Base-by-base conservation (phyloP, 306 rosid species). In the Corylus avellana region DNA sequence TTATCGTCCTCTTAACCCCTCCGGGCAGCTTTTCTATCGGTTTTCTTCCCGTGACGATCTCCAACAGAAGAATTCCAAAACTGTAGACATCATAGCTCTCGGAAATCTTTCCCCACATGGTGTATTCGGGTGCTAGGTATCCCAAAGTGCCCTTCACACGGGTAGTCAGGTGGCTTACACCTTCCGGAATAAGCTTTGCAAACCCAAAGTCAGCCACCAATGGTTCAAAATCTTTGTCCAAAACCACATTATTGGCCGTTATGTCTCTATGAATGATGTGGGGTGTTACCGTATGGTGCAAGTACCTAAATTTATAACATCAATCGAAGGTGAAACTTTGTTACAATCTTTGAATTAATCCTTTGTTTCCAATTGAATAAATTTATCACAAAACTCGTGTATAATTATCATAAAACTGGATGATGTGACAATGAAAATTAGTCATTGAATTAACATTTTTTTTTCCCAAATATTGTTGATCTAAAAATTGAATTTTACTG, bases 101-200 rank as follows among this genome's bases (percentile, higher is more conserved):
- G 0, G 98, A 94, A 12, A 94, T 93, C 50, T 94, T 94, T 0
- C 97, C 98, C 98, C 97, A 94, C 98, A 94, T 94, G 1, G 97
- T 97, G 58, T 94, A 94, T 78, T 94, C 97, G 0, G 96, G 98
- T 7, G 98, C 98, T 17, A 94, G 75, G 86, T 94, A 94, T 8
- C 98, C 98, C 42, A 92, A 74, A 0, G 98, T 94, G 9, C 98
- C 98, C 87, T 92, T 94, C 8, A 94, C 98, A 7, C 93, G 90
- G 8, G 98, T 92, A 12, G 97, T 90, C 92, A 94, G 81, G 84
- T 94, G 98, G 58, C 97, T 94, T 1, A 94, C 98, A 0, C 96
- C 98, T 83, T 94, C 97, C 0, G 96, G 97, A 49, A 94, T 94
- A 51, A 94, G 86, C 83, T 94, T 94, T 10, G 98, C 98, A 14